Conservation (phyloP, 164 flowering plant species). For the Sedum album region DNA sequence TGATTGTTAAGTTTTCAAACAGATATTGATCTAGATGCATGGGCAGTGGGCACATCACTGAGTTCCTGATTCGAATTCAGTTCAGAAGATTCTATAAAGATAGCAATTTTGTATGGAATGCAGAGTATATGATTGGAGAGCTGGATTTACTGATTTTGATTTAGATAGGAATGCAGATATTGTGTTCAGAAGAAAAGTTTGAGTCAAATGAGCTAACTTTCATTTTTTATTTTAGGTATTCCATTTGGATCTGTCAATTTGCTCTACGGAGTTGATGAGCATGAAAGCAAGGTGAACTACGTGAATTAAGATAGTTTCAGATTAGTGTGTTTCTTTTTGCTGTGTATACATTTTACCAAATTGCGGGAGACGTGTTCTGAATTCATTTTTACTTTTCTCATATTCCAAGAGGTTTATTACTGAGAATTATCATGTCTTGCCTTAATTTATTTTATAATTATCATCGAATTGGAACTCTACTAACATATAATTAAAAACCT, state of each 20-base stretch:
- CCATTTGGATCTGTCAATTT: conserved; percentile 98
- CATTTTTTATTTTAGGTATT: conserved; percentile 53
- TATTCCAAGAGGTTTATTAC: too few relatives aligned
- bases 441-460: not conserved
- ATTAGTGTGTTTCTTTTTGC: not conserved
- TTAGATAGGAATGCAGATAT: not conserved
- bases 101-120: not conserved
- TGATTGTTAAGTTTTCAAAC: not conserved
- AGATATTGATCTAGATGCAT: not conserved
- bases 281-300: conserved; percentile 87
- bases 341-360: not conserved
- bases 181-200: not conserved
- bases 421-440: too few relatives aligned
- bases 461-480: not conserved
- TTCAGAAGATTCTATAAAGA: not conserved
- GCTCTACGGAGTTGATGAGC: conserved; percentile 86
- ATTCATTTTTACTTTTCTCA: too few relatives aligned
- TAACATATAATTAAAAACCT: too few relatives aligned
- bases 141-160: not conserved
- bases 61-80: not conserved
- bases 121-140: not conserved
- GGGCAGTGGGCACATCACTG: not conserved
- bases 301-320: not conserved
- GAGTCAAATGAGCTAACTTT: not conserved
- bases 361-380: too few relatives aligned